Base-by-base conservation (phyloP, 73 alveolate genomes). In the Paramecium octaurelia region DNA sequence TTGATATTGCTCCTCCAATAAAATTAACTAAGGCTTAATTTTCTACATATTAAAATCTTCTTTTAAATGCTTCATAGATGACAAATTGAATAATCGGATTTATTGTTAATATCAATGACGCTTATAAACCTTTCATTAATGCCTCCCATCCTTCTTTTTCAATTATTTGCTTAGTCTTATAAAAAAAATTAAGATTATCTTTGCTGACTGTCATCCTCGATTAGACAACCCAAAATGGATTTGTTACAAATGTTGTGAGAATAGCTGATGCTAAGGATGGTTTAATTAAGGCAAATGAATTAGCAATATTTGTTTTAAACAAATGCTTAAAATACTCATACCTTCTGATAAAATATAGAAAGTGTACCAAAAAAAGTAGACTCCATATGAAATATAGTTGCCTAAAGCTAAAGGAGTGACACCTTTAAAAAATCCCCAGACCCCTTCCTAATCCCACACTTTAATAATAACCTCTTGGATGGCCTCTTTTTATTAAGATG, bases 151-250 rank as follows among this genome's bases (percentile, higher is more conserved):
- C 93, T 87, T 87, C 87, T 18, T 87, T 60, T 35, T 58, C 34
- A 58, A 87, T 64, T 29, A 87, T 87, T 87, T 58, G 50, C 31
- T 42, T n/a, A 24, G 86, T 60, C 16, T 38, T 87, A 8, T 60
- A 21, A 64, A 60, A 87, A 58, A 87, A 87, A 23, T 87, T 87
- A 5, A 64, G 44, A 14, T 54, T 54, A 68, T 87, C 93, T 34
- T 64, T 64, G 50, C 80, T 48, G 36, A 87, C 29, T 6, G 86
- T 77, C 40, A 36, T 54, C 50, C 88, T 58, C 9, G 93, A 64
- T 38, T 87, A 42, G 4, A 87, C 88, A 21, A 87, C 93, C 93
- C 93, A 87, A 64, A 87, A 87, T 12, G 93, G 93, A 64, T 87
- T 87, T 4, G 93, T 87, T 1, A 58, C 88, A 2, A 87, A 59